Base-by-base conservation (phyloP, 1,284 basidiomycete genomes). In the Schizophyllum amplum region DNA sequence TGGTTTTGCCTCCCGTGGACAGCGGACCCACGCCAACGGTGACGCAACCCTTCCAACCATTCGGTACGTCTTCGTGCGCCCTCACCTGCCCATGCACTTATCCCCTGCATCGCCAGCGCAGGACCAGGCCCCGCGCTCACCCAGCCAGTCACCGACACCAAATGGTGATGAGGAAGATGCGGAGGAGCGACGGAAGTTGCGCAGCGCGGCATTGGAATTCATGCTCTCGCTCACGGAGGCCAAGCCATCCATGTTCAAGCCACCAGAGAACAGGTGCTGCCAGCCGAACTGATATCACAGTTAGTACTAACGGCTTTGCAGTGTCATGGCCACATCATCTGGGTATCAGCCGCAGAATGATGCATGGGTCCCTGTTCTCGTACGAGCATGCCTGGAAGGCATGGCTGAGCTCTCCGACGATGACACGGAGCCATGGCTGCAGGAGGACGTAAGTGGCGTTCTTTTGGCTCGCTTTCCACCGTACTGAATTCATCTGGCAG, bases 161-260 rank as follows among this genome's bases (percentile, higher is more conserved):
- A 42, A 59, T 2, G 59, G 55, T n/a, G 62, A 63, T 20, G 65
- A 55, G 5, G 66, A 69, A 13, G 72, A 68, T 13, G 71, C 64
- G 3, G 67, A 71, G 4, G 80, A 81, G 60, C 73, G 78, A 46
- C 78, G 83, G 47, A 81, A 81, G 23, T 75, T 87, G 22, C 71
- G 87, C 15, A 76, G 80, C 48, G 77, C 80, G 2, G 86, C 86
- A 15, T 68, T 91, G 13, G 88, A 92, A 67, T 82, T 91, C 54
- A 88, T 91, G 86, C 75, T 90, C 54, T 82, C 78, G n/a, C 66
- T 91, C 20, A 83, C 79, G 48, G 87, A 91, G 68, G 81, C 85
- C 1, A 74, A 77, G 23, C 82, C 87, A 0, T 71, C 68, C 20
- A 86, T 89, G 82, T 86, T 87, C n/a, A 76, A 77, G 61, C 76